phyloP scores from a whole-genome alignment of 306 rosid genomes.

The Quercus rubra region DNA sequence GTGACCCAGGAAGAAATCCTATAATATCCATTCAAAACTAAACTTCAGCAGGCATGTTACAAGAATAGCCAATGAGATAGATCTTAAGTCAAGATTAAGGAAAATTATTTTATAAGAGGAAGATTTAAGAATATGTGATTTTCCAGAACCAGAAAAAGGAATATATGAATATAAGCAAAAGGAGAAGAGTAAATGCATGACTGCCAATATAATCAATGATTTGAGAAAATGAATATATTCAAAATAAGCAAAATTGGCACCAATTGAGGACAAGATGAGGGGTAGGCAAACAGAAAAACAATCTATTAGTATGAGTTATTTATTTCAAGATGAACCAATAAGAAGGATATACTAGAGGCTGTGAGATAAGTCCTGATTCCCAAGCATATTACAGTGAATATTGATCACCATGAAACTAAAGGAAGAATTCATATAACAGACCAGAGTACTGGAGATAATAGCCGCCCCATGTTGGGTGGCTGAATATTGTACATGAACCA shows the following conservation, averaged over 20 bases:
- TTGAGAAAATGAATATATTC: not conserved
- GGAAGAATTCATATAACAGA: not conserved
- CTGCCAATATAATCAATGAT: not conserved
- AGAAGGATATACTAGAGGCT: not conserved
- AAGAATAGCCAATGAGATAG: not conserved
- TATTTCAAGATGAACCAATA: not conserved
- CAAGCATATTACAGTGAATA: not conserved
- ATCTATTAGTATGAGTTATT: not conserved
- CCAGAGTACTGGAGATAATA: not conserved
- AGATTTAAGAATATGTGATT: not conserved
- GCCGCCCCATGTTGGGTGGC: not conserved
- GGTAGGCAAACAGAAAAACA: not conserved
- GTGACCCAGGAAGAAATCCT: not conserved
- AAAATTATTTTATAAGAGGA: not conserved
- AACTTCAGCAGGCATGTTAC: not conserved
- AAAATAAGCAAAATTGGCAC: not conserved
- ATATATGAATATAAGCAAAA: not conserved
- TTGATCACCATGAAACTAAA: not conserved
- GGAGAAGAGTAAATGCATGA: not conserved
- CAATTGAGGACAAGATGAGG: not conserved
- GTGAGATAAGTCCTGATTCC: not conserved
- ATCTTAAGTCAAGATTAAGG: not conserved
- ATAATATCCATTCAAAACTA: not conserved
- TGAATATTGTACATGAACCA: not conserved
- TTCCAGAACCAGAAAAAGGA: not conserved